phyloP scores from a whole-genome alignment of 1,139 yeast species.

The Diutina scorzettiae region DNA sequence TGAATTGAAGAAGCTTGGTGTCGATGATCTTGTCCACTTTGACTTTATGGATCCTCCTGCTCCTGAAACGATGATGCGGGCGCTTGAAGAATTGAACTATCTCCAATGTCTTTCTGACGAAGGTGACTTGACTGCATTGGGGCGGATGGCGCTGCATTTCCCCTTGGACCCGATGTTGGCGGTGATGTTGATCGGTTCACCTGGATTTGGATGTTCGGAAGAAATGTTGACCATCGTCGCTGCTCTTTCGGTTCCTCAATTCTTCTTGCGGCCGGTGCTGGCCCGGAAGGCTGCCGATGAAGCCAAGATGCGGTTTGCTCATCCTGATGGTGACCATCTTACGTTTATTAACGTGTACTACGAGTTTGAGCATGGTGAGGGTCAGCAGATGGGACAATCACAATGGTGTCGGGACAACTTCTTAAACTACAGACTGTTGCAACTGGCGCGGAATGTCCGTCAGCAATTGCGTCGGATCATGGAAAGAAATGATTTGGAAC shows the following conservation, averaged over 20 bases:
- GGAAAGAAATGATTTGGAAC: conserved; percentile 67
- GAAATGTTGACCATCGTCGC: conserved; percentile 86
- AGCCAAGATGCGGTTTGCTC: conserved; percentile 77
- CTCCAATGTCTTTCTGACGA: conserved; percentile 84
- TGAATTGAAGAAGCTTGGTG: conserved; percentile 84
- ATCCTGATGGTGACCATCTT: conserved; percentile 91
- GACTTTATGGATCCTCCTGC: conserved; percentile 99
- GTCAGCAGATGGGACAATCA: conserved; percentile 43
- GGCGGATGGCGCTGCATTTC: conserved; percentile 82
- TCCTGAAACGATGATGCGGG: conserved; percentile 99
- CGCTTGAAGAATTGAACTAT: conserved; percentile 88
- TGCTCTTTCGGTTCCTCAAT: conserved; percentile 82
- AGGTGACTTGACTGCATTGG: conserved; percentile 81
- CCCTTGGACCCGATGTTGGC: conserved; percentile 96
- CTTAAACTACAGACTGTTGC: conserved; percentile 69
- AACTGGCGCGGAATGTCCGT: conserved; percentile 77
- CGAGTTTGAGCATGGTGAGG: conserved; percentile 68
- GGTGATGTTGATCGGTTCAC: conserved; percentile 80
- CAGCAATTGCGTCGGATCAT: conserved; percentile 71
- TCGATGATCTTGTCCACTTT: conserved; percentile 92
- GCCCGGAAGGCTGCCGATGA: conserved; percentile 90
- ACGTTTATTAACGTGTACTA: conserved; percentile 82
- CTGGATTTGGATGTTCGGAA: conserved; percentile 76
- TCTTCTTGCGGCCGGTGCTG: conserved; percentile 85
- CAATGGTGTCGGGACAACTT: conserved; percentile 93